A percentile compares a stretch with the other conserved stretches of the same genome.
Evolutionary conservation across 768 basidiomycete species (phyloP).

Genomic region (Mycena vitilis): DNA sequence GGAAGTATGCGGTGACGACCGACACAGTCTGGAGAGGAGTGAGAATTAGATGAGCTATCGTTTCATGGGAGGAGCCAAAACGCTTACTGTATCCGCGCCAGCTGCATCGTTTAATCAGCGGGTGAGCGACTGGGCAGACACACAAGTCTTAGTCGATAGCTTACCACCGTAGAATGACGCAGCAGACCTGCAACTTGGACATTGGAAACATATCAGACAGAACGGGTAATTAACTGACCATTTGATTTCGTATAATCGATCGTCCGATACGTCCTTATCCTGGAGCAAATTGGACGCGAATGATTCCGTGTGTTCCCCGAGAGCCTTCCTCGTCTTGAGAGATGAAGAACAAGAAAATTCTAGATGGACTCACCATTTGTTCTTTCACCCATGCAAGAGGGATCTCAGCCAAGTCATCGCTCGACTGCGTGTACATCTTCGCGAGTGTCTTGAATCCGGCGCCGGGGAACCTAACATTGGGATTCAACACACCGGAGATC

Average conservation of each 20-base stretch:
- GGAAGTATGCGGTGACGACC: slow-evolving; percentile 51
- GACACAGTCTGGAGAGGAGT: slow-evolving; percentile 49
- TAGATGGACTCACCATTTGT: slow-evolving; percentile 52
- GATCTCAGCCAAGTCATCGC: slow-evolving; percentile 57
- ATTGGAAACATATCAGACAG: neutral
- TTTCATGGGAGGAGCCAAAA: neutral
- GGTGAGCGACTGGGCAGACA: neutral
- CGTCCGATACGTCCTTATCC: slow-evolving; percentile 43
- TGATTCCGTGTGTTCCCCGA: slow-evolving; percentile 44
- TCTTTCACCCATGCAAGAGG: slow-evolving; percentile 59
- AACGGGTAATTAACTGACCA: slow-evolving; percentile 42
- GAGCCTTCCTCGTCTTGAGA: slow-evolving; percentile 37
- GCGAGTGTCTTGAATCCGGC: slow-evolving; percentile 63
- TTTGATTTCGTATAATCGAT: slow-evolving; percentile 53
- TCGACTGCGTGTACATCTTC: slow-evolving; percentile 54
- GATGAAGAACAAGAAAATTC: neutral
- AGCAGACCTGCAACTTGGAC: slow-evolving; percentile 29
- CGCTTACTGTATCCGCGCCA: slow-evolving; percentile 54
- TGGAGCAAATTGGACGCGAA: slow-evolving; percentile 49
- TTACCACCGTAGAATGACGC: slow-evolving; percentile 58
- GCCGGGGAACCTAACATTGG: slow-evolving; percentile 69
- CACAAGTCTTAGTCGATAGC: neutral
- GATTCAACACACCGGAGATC: slow-evolving; percentile 44
- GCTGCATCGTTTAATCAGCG: slow-evolving; percentile 35
- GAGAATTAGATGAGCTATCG: neutral